phyloP scores from a whole-genome alignment of 768 basidiomycete species.

The Steccherinum ochraceum region DNA sequence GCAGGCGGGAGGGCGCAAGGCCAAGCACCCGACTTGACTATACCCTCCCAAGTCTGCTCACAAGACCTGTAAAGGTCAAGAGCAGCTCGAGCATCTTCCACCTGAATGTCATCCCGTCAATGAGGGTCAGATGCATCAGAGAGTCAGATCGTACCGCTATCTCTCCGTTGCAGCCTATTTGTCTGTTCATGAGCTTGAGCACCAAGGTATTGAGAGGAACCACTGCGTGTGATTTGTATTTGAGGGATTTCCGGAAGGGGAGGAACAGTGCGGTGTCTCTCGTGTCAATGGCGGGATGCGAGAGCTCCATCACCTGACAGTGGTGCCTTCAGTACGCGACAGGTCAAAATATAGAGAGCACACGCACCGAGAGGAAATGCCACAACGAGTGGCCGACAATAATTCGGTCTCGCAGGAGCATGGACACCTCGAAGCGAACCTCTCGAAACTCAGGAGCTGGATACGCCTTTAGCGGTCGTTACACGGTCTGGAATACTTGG shows the following conservation, averaged over 20 bases:
- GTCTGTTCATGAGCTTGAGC: constrained; percentile 38
- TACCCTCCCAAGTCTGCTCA: constrained; percentile 42
- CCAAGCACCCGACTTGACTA: constrained; percentile 40
- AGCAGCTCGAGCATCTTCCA: constrained; percentile 43
- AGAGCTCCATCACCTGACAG: constrained; percentile 41
- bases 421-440: constrained; percentile 38
- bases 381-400: constrained; percentile 52
- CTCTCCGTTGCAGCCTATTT: constrained; percentile 31
- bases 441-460: constrained; percentile 44
- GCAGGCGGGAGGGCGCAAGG: constrained; percentile 35
- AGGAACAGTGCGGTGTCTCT: constrained; percentile 50
- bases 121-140: background rate
- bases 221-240: constrained; percentile 24
- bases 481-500: too few species aligned
- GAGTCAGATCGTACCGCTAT: constrained; percentile 32
- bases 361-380: constrained; percentile 44
- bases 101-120: constrained; percentile 18
- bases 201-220: constrained; percentile 37
- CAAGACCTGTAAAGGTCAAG: constrained; percentile 48
- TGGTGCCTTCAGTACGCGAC: background rate
- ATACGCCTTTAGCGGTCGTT: too few species aligned
- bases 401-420: constrained; percentile 39
- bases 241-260: constrained; percentile 40
- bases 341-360: background rate
- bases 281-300: constrained; percentile 45